Conservation (phyloP, 768 basidiomycete species). For the Calocera cornea region DNA sequence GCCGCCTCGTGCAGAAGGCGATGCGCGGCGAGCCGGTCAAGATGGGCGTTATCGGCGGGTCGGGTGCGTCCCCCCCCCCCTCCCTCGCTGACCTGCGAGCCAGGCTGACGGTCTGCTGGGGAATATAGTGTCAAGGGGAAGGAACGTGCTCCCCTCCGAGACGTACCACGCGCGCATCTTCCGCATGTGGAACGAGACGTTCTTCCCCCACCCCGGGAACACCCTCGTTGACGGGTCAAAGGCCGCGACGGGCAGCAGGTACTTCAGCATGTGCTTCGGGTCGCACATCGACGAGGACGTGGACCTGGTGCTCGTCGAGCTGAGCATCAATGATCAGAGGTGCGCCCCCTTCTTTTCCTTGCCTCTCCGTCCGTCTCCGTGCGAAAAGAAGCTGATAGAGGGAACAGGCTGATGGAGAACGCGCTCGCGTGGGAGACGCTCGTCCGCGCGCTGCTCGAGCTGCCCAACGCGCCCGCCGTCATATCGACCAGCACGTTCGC, state of each 20-base stretch:
- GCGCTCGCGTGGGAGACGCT: conserved; percentile 10
- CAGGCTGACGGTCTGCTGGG: too few relatives aligned
- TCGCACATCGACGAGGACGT: not conserved
- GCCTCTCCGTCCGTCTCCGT: too few relatives aligned
- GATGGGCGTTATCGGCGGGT: conserved; percentile 16
- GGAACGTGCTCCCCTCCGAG: not conserved
- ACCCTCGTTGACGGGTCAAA: not conserved
- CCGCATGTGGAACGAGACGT: not conserved
- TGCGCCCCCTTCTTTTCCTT: too few relatives aligned
- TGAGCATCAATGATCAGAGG: not conserved
- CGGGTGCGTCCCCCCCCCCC: conserved; percentile 8
- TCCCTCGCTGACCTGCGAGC: not conserved
- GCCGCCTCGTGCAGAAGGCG: conserved; percentile 15
- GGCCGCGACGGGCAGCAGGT: conserved; percentile 8
- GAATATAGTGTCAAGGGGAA: not conserved
- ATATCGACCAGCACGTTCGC: conserved; percentile 13
- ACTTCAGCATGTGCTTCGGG: conserved; percentile 2
- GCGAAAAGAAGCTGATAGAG: too few relatives aligned
- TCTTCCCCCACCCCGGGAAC: conserved; percentile 6
- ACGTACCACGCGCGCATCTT: not conserved
- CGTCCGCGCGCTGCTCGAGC: conserved; percentile 11
- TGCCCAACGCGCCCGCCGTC: conserved; percentile 14
- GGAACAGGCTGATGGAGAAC: conserved; percentile 1
- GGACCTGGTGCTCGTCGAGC: conserved; percentile 11
- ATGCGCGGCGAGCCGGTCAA: conserved; percentile 14